A percentile compares a stretch with the other conserved stretches of the same genome.
Evolutionary conservation across 192 early-diverging fungal genomes (phyloP).

Genomic region (Powellomyces hirtus): DNA sequence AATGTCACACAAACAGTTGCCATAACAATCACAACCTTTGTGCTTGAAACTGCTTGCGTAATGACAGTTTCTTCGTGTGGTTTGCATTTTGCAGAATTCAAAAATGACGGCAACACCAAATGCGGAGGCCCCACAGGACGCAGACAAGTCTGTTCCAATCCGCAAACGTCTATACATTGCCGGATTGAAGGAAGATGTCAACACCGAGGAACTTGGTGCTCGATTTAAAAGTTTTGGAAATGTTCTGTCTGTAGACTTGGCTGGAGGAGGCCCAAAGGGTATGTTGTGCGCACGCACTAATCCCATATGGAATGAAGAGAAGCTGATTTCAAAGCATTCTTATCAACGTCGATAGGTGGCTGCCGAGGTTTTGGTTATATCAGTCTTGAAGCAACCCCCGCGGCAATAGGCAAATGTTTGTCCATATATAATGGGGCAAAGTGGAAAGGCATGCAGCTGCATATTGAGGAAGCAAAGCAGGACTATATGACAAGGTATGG

Average conservation of each 20-base stretch:
- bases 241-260: constrained; percentile 49
- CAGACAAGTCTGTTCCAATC: constrained; percentile 1
- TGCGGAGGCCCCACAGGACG: neutral
- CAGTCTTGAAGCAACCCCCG: constrained; percentile 62
- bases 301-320: too few species aligned
- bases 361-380: constrained; percentile 77
- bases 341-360: constrained; percentile 30
- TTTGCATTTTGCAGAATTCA: too few species aligned
- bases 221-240: constrained; percentile 77
- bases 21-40: too few species aligned
- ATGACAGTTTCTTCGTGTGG: too few species aligned
- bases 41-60: too few species aligned
- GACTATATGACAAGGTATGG: constrained; percentile 55
- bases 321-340: too few species aligned
- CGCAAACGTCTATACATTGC: constrained; percentile 73
- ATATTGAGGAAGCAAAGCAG: constrained; percentile 79
- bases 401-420: constrained; percentile 68
- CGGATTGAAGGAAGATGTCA: constrained; percentile 64
- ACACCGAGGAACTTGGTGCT: constrained; percentile 50
- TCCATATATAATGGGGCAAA: constrained; percentile 72
- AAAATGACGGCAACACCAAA: too few species aligned
- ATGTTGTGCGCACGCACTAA: too few species aligned
- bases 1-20: too few species aligned
- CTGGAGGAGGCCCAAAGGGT: constrained; percentile 28
- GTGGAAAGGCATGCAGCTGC: constrained; percentile 79